Conservation (phyloP, 768 basidiomycete species). For the Leccinum barrowsii region DNA sequence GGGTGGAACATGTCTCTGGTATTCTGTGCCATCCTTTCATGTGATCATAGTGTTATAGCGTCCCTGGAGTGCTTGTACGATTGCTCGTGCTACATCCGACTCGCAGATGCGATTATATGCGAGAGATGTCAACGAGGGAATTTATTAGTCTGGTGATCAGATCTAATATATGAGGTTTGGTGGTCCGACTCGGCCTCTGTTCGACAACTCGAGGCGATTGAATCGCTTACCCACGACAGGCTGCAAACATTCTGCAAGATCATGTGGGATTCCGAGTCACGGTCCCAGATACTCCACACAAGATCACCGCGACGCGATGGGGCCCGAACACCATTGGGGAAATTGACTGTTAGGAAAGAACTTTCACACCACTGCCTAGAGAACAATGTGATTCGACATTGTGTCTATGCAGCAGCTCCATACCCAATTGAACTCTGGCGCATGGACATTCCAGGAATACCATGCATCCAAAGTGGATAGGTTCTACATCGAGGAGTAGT, state of each 20-base stretch:
- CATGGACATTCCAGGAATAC: constrained; percentile 8
- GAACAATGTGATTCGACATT: too few species aligned
- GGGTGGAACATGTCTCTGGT: background rate
- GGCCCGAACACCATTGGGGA: background rate
- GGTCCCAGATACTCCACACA: background rate
- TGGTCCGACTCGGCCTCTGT: too few species aligned
- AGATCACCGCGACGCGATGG: constrained; percentile 1
- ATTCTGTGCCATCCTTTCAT: too few species aligned
- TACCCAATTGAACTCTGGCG: background rate
- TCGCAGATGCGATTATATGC: too few species aligned
- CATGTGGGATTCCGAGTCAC: background rate
- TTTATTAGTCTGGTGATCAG: too few species aligned
- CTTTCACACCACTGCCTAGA: constrained; percentile 7
- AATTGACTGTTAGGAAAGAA: constrained; percentile 1
- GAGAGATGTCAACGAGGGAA: too few species aligned
- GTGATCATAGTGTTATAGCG: too few species aligned
- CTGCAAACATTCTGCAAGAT: constrained; percentile 5
- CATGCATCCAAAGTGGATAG: constrained; percentile 4
- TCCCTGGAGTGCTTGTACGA: too few species aligned
- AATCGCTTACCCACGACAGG: background rate
- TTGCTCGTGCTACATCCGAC: too few species aligned
- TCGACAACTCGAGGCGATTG: background rate
- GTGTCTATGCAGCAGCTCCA: too few species aligned
- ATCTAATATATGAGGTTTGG: too few species aligned
- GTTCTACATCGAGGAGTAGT: constrained; percentile 5